phyloP scores from a whole-genome alignment of 176 grass and related monocot genomes.

The Oryza coarctata region DNA sequence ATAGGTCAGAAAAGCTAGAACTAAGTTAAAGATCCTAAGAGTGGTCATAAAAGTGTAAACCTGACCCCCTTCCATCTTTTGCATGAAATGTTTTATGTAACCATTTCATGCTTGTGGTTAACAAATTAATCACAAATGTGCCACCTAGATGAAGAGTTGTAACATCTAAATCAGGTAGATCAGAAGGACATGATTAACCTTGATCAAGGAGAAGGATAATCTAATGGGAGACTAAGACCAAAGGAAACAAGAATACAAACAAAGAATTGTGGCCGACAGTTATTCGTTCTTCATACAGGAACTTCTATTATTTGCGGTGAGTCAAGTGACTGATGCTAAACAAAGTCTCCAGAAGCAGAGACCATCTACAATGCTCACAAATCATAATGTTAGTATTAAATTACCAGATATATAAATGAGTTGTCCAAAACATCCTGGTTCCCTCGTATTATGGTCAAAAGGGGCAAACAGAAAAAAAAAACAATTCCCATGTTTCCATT shows the following conservation, averaged over 20 bases:
- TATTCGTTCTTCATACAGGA: neutral
- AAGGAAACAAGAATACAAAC: neutral
- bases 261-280: neutral
- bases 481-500: neutral
- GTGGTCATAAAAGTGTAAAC: neutral
- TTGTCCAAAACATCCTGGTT: conserved; percentile 15
- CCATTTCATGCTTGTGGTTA: neutral
- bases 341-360: neutral
- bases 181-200: neutral
- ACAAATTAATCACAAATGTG: neutral
- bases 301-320: neutral
- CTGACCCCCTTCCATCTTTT: neutral
- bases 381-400: neutral
- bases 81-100: neutral
- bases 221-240: neutral
- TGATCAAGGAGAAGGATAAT: conserved; percentile 1
- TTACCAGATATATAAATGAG: conserved; percentile 14
- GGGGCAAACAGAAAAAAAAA: neutral
- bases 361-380: conserved; percentile 1
- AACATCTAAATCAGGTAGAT: neutral
- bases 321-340: neutral
- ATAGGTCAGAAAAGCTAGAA: neutral
- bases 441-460: neutral
- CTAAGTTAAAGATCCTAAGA: conserved; percentile 14
- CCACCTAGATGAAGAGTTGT: conserved; percentile 13